These are phyloP conservation scores for Exophiala phaeomuriformis DNA, from an alignment of 2,329 filamentous ascomycete genomes.

Conservation along the genomic window DNA sequence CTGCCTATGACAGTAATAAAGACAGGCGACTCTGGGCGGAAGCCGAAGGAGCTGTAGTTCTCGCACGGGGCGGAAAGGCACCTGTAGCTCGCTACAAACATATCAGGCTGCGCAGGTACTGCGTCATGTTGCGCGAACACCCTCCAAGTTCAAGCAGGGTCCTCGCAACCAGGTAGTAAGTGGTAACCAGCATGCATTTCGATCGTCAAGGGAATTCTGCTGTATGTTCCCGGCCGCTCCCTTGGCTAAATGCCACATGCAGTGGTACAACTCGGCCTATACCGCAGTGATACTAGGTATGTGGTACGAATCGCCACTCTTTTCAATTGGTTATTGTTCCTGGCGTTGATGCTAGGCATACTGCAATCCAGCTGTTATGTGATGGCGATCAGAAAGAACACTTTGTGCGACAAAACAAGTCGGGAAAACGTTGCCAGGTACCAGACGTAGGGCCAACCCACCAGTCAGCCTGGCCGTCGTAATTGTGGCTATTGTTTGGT, in stretches of 20 bases:
- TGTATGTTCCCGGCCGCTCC: neutral
- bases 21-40: too few species aligned
- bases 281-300: too few species aligned
- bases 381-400: neutral
- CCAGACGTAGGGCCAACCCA: neutral
- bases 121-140: constrained; percentile 6
- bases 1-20: too few species aligned
- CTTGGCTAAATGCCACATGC: neutral
- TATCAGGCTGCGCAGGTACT: neutral
- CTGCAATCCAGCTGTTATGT: neutral
- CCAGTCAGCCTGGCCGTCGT: neutral
- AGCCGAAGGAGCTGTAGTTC: too few species aligned
- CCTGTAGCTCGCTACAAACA: too few species aligned
- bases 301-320: neutral
- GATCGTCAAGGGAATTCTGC: neutral
- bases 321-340: neutral
- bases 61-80: too few species aligned
- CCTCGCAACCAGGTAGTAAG: neutral
- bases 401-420: neutral
- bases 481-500: neutral
- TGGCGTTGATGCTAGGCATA: neutral
- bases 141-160: neutral
- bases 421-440: neutral
- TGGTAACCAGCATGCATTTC: neutral
- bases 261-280: too few species aligned